Evolutionary conservation across 176 grass and related monocot genomes (phyloP).

Genomic region (Oryza officinalis): DNA sequence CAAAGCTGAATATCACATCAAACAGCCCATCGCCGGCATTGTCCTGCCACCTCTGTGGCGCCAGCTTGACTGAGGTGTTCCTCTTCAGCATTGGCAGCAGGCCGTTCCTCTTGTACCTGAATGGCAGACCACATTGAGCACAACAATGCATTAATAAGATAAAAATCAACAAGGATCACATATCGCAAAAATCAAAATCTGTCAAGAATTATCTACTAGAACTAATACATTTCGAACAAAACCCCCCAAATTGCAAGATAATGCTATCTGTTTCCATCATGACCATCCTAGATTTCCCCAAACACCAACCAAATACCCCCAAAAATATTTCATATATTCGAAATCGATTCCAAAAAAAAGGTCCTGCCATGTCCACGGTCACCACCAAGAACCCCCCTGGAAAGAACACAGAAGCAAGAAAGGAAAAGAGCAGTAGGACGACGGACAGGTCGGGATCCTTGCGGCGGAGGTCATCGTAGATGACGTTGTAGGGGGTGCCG

Average conservation of each 20-base stretch:
- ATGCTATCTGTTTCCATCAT: neutral
- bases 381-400: neutral
- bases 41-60: conserved; percentile 91
- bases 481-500: conserved; percentile 76
- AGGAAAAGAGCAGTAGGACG: neutral
- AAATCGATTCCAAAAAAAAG: neutral
- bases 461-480: conserved; percentile 88
- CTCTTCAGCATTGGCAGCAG: conserved; percentile 96
- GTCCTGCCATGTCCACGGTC: neutral
- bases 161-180: neutral
- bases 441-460: conserved; percentile 81
- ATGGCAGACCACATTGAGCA: conserved; percentile 26
- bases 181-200: neutral
- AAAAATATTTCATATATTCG: neutral
- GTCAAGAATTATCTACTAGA: neutral
- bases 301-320: neutral
- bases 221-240: neutral
- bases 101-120: conserved; percentile 94
- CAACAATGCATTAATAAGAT: neutral
- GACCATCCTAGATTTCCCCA: neutral
- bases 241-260: neutral
- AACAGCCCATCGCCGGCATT: conserved; percentile 68
- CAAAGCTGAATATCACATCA: conserved; percentile 84
- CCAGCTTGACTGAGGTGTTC: conserved; percentile 77
- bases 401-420: neutral